Base-by-base conservation (phyloP, 2,329 filamentous ascomycete species). In the Monilinia fructicola region DNA sequence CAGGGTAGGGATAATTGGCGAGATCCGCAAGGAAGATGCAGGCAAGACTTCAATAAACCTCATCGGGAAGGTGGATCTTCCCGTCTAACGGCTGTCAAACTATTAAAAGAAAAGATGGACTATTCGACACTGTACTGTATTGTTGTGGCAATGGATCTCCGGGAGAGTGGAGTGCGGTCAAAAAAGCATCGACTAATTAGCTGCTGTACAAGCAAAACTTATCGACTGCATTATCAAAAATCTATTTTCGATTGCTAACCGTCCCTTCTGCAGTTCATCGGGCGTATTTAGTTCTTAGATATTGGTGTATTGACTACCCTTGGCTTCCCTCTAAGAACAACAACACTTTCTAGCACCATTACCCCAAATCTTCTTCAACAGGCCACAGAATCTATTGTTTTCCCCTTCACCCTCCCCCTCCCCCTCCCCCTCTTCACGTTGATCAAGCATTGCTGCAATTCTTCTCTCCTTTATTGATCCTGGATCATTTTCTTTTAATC, bases 51-150 rank as follows among this genome's bases (percentile, higher is more conserved):
- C 21, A 35, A 38, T 21, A 4, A 7, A 12, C 44, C 23, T 35
- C n/a, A 38, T 60, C 23, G 18, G 44, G 56, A 60, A 60, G 56
- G 56, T 60, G 56, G 56, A 21, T 38, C 7, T 60, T 2, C 18
- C 12, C 4, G 7, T 18, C 18, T 23, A 2, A 35, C 42, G 18
- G 26, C 12, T 59, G 6, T 28, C 11, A 46, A 23, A n/a, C 28
- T 46, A 40, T 7, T 31, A 18, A 31, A n/a, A 46, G 11, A 14
- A n/a, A n/a, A 31, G 18, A 14, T 54, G 14, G 28, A 16, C 23
- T 31, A 26, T n/a, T n/a, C n/a, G n/a, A n/a, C n/a, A n/a, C n/a
- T n/a, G n/a, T n/a, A 31, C 16, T 58, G 31, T 26, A n/a, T 9
- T 44, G 26, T 23, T 10, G 54, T 42, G 40, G 38, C 54, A 28